These are phyloP conservation scores for Ophiostoma perfectum DNA, from an alignment of 2,329 filamentous ascomycete genomes.

Conservation along the genomic window DNA sequence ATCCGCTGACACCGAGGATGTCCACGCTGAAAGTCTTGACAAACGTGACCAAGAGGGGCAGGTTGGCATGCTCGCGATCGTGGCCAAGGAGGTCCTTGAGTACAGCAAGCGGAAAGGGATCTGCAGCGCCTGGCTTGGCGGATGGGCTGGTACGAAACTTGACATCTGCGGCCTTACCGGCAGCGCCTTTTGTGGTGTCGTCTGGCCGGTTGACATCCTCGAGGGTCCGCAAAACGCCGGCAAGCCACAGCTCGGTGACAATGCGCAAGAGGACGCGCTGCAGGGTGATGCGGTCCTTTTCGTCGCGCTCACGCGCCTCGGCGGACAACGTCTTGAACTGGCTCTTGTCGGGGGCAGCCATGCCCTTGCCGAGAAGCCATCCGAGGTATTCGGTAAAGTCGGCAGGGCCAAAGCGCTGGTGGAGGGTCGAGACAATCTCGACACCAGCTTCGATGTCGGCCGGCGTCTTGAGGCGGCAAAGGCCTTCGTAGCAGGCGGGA, in stretches of 20 bases:
- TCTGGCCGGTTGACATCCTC: constrained; percentile 60
- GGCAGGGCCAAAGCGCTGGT: constrained; percentile 84
- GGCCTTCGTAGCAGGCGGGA: constrained; percentile 88
- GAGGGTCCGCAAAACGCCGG: constrained; percentile 77
- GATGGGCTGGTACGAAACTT: constrained; percentile 51
- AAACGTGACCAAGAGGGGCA: constrained; percentile 88
- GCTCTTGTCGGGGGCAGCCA: constrained; percentile 84
- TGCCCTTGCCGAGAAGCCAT: constrained; percentile 85
- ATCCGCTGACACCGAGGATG: constrained; percentile 70
- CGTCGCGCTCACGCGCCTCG: constrained; percentile 87
- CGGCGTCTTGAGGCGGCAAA: constrained; percentile 84
- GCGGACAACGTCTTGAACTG: constrained; percentile 69
- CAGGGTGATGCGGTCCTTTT: constrained; percentile 83
- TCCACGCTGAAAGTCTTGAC: constrained; percentile 97
- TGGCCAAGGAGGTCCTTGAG: constrained; percentile 92
- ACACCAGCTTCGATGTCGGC: constrained; percentile 89
- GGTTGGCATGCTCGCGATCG: constrained; percentile 84
- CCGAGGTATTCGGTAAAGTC: constrained; percentile 90
- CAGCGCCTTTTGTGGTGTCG: constrained; percentile 55
- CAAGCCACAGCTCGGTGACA: constrained; percentile 93
- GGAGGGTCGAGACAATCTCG: constrained; percentile 89
- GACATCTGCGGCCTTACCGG: constrained; percentile 57
- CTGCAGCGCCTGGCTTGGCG: constrained; percentile 58
- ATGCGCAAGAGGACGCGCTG: constrained; percentile 83
- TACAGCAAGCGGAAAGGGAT: constrained; percentile 96